A percentile compares a stretch with the other conserved stretches of the same genome.
Evolutionary conservation across 108 stramenopile genomes (phyloP).

Genomic region (Chaetoceros muelleri): DNA sequence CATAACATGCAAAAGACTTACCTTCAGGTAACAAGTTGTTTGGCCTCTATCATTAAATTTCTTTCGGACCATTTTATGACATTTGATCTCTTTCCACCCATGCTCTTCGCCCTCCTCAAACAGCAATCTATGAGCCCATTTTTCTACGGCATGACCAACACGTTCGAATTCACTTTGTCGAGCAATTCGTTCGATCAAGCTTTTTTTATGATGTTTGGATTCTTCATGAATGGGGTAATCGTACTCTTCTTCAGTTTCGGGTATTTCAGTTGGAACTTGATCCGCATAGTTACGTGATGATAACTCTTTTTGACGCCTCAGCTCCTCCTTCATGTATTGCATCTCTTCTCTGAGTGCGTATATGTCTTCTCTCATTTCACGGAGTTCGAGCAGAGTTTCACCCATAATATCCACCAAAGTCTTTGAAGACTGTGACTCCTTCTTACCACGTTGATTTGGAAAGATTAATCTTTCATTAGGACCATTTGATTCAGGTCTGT

Average conservation of each 20-base stretch:
- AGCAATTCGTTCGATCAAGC: conserved; percentile 5
- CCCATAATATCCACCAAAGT: conserved; percentile 28
- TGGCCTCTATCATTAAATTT: conserved; percentile 47
- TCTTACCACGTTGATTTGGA: not conserved
- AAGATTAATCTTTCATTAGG: not conserved
- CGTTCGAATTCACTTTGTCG: conserved; percentile 34
- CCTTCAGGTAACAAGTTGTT: conserved; percentile 57
- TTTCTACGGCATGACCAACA: conserved; percentile 53
- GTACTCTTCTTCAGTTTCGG: not conserved
- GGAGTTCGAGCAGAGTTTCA: conserved; percentile 56
- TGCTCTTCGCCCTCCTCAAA: conserved; percentile 42
- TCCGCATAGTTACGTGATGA: not conserved
- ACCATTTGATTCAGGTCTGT: no score
- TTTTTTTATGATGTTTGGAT: conserved; percentile 12
- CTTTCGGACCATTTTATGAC: conserved; percentile 46
- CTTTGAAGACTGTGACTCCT: not conserved
- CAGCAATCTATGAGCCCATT: conserved; percentile 45
- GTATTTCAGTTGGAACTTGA: not conserved
- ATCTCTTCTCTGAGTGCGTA: conserved; percentile 58
- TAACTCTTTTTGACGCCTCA: conserved; percentile 8
- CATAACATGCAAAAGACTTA: conserved; percentile 5
- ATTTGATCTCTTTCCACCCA: conserved; percentile 63
- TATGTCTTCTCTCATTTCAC: conserved; percentile 58
- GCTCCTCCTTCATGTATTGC: conserved; percentile 28
- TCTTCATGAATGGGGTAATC: not conserved